Evolutionary conservation across 257 asterid genomes (phyloP), one percentile per base, ranked within the genome.

Genomic region (Gardenia jasminoides): DNA sequence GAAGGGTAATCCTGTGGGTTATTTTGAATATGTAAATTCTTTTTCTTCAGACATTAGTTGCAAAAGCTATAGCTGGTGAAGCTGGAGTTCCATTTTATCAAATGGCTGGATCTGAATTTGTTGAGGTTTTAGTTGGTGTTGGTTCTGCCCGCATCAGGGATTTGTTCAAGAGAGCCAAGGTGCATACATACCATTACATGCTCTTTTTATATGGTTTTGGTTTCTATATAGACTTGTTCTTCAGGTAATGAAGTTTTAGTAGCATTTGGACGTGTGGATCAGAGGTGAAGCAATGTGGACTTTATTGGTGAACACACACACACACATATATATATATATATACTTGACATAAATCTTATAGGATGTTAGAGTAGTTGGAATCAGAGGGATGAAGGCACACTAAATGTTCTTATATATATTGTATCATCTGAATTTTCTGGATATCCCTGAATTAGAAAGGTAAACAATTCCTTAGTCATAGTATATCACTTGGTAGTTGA

Each of bases 61-160:
- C 99, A 67, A 96, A 96, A 87, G 99, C 99, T 81, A 96, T 96
- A 85, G 99, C 99, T 69, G 99, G 99, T 81, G 99, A 96, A 89
- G 99, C 99, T 28, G 97, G 97, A 77, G 99, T 96, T 89, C 99
- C 99, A 50, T 96, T 96, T 88, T 96, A 92, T 83, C 97, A 96
- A 87, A 96, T 96, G 99, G 99, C 98, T 74, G 99, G 98, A 79
- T 96, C 99, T 10, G 99, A 96, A 87, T 96, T 96, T 74, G 97
- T 91, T 76, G 99, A 96, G 89, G 96, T 96, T 69, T 81, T 96
- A 84, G 99, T 96, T 82, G 99, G 99, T 82, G 99, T 96, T 74
- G 99, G 99, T 82, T 89, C 99, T 83, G 99, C 99, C 84, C 98
- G 98, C 79, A 88, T 96, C 84, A 88, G 99, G 88, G 99, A 96